phyloP scores from a whole-genome alignment of 139 green algal species.

The Haematococcus lacustris region DNA sequence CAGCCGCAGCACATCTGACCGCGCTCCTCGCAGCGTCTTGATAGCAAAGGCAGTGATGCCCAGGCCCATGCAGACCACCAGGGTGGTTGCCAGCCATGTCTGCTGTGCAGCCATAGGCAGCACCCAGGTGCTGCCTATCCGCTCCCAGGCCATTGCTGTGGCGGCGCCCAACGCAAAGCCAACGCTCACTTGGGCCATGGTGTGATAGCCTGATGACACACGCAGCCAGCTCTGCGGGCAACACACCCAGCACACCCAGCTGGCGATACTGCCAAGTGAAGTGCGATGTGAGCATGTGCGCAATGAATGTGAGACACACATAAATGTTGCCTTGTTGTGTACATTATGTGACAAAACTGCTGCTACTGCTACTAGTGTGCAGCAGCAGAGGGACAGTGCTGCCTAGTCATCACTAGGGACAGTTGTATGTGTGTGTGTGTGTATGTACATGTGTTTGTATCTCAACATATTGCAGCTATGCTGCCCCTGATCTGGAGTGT shows the following conservation, averaged over 20 bases:
- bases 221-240: slow-evolving; percentile 50
- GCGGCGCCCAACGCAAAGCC: slow-evolving; percentile 40
- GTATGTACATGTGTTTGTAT: too few species aligned
- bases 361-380: neutral
- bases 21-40: neutral
- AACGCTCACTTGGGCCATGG: slow-evolving; percentile 49
- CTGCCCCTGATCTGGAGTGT: too few species aligned
- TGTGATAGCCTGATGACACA: slow-evolving; percentile 62
- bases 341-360: neutral
- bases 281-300: neutral
- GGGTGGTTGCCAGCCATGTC: neutral
- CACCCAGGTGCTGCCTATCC: neutral
- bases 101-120: neutral
- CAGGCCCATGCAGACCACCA: neutral
- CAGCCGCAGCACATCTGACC: neutral
- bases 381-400: neutral
- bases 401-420: neutral
- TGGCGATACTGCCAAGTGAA: neutral
- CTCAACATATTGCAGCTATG: too few species aligned
- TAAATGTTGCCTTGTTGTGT: neutral
- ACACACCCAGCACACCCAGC: neutral
- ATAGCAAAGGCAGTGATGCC: neutral
- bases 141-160: slow-evolving; percentile 22
- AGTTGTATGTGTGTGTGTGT: neutral
- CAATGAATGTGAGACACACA: neutral